Percentiles rank a stretch among this genome's conserved stretches.
Evolutionary conservation across 805 yeast genomes (phyloP).

Genomic region (Debaryomyces castellii): DNA sequence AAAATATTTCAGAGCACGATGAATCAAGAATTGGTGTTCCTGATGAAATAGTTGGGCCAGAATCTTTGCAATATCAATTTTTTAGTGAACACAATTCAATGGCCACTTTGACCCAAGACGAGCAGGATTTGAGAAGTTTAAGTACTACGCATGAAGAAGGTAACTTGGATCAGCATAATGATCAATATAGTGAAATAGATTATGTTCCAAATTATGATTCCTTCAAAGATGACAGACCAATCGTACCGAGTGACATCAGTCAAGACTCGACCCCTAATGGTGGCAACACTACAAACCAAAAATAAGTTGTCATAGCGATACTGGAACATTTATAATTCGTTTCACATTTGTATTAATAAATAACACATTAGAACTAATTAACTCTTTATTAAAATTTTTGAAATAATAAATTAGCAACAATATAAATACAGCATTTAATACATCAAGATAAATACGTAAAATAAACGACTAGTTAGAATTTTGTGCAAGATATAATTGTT

Average conservation of each 20-base stretch:
- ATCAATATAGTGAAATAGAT: conserved; percentile 21
- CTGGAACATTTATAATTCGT: neutral
- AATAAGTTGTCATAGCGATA: neutral
- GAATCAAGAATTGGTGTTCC: neutral
- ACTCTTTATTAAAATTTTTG: too few species aligned
- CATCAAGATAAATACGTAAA: neutral
- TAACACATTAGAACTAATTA: too few species aligned
- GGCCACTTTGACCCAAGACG: conserved; percentile 1
- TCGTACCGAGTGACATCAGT: conserved; percentile 6
- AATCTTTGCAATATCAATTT: conserved; percentile 7
- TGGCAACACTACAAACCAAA: neutral
- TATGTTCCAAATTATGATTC: conserved; percentile 35
- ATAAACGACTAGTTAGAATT: neutral
- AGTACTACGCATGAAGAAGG: conserved; percentile 6
- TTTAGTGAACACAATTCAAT: conserved; percentile 8
- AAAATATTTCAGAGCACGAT: conserved; percentile 3
- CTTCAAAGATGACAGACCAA: conserved; percentile 25
- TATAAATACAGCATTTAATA: neutral
- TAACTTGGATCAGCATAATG: conserved; percentile 2
- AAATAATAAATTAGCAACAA: neutral
- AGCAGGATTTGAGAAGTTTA: conserved; percentile 6
- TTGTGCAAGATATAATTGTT: conserved; percentile 43
- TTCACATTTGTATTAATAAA: neutral
- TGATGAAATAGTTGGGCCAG: neutral
- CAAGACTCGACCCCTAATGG: neutral